Conservation (phyloP, 169 alveolate genomes). For the Besnoitia besnoiti region DNA sequence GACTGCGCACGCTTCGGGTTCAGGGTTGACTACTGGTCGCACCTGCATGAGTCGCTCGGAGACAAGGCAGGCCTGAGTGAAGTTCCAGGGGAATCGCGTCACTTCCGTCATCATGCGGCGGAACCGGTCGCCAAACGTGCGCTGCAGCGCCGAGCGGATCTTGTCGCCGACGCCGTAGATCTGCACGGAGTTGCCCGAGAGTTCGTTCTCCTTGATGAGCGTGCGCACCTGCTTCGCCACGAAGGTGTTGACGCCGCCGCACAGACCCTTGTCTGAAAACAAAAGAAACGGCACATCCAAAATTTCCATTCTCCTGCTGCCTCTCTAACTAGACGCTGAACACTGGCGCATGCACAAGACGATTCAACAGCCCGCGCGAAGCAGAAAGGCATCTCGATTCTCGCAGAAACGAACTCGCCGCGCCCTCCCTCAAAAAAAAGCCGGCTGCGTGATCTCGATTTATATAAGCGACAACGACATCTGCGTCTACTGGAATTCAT, state of each 20-base stretch:
- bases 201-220: conserved; percentile 64
- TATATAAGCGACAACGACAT: no score
- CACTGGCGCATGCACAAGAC: no score
- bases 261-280: conserved; percentile 84
- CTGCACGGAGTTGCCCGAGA: conserved; percentile 34
- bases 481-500: no score
- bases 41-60: conserved; percentile 75
- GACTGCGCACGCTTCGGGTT: no score
- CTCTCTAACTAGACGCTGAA: no score
- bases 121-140: conserved; percentile 74
- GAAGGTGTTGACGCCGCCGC: conserved; percentile 87
- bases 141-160: conserved; percentile 75
- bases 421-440: no score
- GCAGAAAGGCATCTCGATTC: no score
- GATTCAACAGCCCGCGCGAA: no score
- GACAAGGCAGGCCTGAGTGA: conserved; percentile 76
- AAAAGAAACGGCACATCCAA: no score
- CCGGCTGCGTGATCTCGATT: no score
- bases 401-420: no score
- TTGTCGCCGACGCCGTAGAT: conserved; percentile 77
- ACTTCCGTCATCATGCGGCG: conserved; percentile 75
- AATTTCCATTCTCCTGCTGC: no score
- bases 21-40: background rate
- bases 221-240: conserved; percentile 73
- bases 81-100: conserved; percentile 78